Percentiles rank a stretch among this genome's conserved stretches.
These are phyloP conservation scores for Silene coronaria DNA, from an alignment of 179 eudicot genomes.

Conservation along the genomic window DNA sequence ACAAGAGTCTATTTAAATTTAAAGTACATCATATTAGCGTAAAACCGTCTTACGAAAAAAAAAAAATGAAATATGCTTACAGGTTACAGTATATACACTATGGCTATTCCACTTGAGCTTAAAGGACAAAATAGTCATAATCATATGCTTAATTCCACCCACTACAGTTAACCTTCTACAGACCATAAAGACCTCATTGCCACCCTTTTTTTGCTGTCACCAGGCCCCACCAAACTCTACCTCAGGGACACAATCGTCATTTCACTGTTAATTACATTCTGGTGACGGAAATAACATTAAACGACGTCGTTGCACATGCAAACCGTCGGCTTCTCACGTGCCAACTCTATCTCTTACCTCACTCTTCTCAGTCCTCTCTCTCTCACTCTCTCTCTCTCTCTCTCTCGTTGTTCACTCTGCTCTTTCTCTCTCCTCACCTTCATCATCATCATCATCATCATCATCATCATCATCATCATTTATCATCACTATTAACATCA, in stretches of 20 bases:
- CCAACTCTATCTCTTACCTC: conserved; percentile 22
- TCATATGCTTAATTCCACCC: neutral
- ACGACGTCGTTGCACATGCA: conserved; percentile 39
- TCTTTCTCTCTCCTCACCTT: conserved; percentile 13
- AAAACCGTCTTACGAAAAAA: no score
- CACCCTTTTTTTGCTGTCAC: conserved; percentile 9
- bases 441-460: conserved; percentile 18
- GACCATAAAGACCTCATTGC: conserved; percentile 7
- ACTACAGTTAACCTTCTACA: neutral
- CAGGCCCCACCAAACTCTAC: neutral
- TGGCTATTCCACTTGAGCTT: neutral
- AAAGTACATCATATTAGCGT: no score
- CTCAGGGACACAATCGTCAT: neutral
- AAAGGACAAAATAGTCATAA: neutral
- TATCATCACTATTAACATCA: no score
- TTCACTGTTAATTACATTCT: neutral
- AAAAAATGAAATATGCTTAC: no score
- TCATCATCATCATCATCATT: no score
- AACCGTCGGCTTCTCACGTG: conserved; percentile 35
- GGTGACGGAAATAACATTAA: neutral
- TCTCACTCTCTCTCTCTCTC: conserved; percentile 18
- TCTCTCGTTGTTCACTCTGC: conserved; percentile 18
- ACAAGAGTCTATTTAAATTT: no score
- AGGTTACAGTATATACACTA: no score
- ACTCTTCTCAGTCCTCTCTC: conserved; percentile 14